Evolutionary conservation across 768 basidiomycete species (phyloP).

Genomic region (Tylopilus vinaceipallidus): DNA sequence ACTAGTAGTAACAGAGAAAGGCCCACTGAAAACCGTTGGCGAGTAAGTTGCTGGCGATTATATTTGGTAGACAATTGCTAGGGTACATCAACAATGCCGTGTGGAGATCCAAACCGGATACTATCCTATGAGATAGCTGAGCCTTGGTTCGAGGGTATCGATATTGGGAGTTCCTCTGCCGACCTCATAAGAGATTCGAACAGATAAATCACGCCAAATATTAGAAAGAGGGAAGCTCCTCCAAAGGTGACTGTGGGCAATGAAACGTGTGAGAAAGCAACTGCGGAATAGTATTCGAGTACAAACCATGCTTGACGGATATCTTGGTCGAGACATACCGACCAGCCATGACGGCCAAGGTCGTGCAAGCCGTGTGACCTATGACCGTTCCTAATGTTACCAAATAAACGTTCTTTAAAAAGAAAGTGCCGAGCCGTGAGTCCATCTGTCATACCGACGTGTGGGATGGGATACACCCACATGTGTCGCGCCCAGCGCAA

Average conservation of each 20-base stretch:
- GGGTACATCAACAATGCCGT: conserved; percentile 1
- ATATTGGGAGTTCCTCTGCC: conserved; percentile 20
- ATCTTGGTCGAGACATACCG: conserved; percentile 91
- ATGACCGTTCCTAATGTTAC: conserved; percentile 88
- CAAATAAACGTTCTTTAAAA: conserved; percentile 79
- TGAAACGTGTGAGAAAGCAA: neutral
- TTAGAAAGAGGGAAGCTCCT: conserved; percentile 77
- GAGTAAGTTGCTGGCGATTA: neutral
- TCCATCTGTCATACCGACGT: neutral
- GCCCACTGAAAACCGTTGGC: too few relatives aligned
- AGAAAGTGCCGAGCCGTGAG: conserved; percentile 3
- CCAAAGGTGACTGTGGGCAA: conserved; percentile 70
- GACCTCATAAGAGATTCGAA: conserved; percentile 50
- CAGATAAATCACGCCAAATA: conserved; percentile 80
- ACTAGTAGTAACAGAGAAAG: too few relatives aligned
- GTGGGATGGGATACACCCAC: conserved; percentile 46
- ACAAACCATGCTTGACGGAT: conserved; percentile 86
- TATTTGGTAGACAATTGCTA: neutral
- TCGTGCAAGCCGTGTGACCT: conserved; percentile 86
- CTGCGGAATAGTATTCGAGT: conserved; percentile 1
- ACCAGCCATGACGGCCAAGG: conserved; percentile 90
- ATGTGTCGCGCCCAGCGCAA: conserved; percentile 92
- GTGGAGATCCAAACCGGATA: neutral
- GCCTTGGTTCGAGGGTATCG: conserved; percentile 8
- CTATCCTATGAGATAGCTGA: neutral